Evolutionary conservation across 1,284 basidiomycete species (phyloP), one percentile per base, ranked within the genome.

Genomic region (Trichosporon faecale): DNA sequence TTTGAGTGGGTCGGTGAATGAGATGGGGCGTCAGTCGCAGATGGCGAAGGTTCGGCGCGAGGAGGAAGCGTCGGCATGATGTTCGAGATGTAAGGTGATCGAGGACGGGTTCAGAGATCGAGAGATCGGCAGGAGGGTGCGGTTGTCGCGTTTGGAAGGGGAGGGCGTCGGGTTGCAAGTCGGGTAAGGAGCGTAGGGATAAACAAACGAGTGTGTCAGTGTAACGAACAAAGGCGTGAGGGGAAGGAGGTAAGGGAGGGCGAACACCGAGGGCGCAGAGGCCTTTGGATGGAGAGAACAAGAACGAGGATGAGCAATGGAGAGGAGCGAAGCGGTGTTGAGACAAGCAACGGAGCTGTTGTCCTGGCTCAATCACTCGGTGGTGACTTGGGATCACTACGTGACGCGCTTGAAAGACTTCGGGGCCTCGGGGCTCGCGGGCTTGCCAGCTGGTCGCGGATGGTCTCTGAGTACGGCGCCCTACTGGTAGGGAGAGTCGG

Each of bases 131-230:
- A 33, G 29, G 14, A 33, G 27, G 27, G 29, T 8, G 27, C 29
- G 14, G 27, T 61, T n/a, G 31, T n/a, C 5, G 57, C 2, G 27
- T 61, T 61, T 9, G 57, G 33, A 57, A 27, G 23, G 25, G 8
- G 52, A 27, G 14, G 40, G 40, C 40, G 40, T 44, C 25, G 27
- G 27, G 52, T 21, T 27, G 52, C 29, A 57, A 52, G 23, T n/a
- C 40, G 40, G n/a, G 49, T 52, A 52, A 25, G 49, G 49, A 52
- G n/a, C 49, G 49, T 52, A 21, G 49, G 49, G 49, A 31, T n/a
- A 18, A 31, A 31, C 29, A 31, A 61, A 61, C 29, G 57, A 61
- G 57, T 61, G 57, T 61, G 57, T 61, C 57, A 61, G 57, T 61
- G 57, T 14, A 61, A 61, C 2, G 57, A 61, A 33, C 57, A 29